Evolutionary conservation across 768 basidiomycete genomes (phyloP).

Genomic region (Tulasnella calospora): DNA sequence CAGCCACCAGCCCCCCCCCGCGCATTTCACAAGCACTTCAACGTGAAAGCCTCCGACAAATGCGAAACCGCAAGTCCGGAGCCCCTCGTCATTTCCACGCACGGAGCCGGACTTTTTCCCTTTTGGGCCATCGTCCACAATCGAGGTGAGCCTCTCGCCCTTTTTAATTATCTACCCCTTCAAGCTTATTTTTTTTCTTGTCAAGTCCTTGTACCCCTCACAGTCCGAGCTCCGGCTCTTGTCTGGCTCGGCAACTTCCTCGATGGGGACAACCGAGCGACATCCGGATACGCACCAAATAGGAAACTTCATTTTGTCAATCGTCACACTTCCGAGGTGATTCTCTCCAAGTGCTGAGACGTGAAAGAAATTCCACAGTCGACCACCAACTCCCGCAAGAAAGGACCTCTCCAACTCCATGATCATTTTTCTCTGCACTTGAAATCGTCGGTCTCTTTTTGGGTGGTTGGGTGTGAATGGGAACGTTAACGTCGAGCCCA

Average conservation of each 20-base stretch:
- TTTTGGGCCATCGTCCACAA: not conserved
- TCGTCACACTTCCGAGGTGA: not conserved
- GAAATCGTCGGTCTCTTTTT: not conserved
- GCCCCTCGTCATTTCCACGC: not conserved
- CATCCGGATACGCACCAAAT: not conserved
- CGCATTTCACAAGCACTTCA: not conserved
- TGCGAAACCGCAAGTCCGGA: not conserved
- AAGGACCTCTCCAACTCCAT: not conserved
- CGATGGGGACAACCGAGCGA: not conserved
- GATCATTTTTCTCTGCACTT: not conserved
- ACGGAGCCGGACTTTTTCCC: not conserved
- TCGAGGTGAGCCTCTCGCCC: not conserved
- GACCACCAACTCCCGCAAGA: too few species aligned
- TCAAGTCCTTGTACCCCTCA: not conserved
- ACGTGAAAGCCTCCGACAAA: not conserved
- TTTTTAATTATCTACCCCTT: not conserved
- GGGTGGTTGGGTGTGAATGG: not conserved
- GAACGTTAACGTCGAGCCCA: not conserved
- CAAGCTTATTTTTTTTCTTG: too few species aligned
- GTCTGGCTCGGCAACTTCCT: not conserved
- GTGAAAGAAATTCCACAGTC: not conserved
- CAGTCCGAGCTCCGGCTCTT: not conserved
- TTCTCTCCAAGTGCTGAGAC: not conserved
- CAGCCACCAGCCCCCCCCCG: not conserved
- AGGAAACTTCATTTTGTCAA: not conserved